A percentile compares a stretch with the other conserved stretches of the same genome.
Evolutionary conservation across 192 early-diverging fungal genomes (phyloP).

Genomic region (Mortierella alpina): DNA sequence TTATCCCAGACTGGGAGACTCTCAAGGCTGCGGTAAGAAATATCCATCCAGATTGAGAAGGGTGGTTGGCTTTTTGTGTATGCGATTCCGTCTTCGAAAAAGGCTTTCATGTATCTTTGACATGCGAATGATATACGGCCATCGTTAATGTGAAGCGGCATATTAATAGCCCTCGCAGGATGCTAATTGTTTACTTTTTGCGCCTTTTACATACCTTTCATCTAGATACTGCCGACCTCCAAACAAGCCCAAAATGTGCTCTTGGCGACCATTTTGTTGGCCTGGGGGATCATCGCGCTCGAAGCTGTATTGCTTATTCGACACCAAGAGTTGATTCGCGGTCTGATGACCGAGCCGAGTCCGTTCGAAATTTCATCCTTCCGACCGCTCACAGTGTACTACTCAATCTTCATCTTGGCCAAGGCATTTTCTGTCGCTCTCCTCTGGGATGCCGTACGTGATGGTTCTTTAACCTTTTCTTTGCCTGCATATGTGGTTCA

Average conservation of each 20-base stretch:
- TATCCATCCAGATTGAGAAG: not conserved
- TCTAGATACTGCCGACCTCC: conserved; percentile 33
- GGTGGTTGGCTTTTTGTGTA: not conserved
- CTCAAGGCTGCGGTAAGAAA: conserved; percentile 26
- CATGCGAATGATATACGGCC: not conserved
- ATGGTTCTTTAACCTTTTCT: not conserved
- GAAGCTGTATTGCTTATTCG: conserved; percentile 29
- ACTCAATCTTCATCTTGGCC: conserved; percentile 39
- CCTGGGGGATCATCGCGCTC: conserved; percentile 25
- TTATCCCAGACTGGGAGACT: conserved; percentile 20
- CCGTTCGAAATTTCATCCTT: conserved; percentile 41
- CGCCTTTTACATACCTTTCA: not conserved
- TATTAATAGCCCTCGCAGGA: no score
- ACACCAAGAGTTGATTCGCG: conserved; percentile 9
- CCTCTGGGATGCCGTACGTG: conserved; percentile 48
- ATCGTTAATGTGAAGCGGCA: not conserved
- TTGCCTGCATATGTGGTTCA: not conserved
- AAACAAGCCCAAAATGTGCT: conserved; percentile 24
- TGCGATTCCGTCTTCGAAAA: no score
- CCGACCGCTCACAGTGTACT: conserved; percentile 34
- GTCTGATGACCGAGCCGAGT: not conserved
- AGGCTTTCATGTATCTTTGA: not conserved
- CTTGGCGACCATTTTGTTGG: conserved; percentile 18
- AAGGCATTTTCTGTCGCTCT: conserved; percentile 39
- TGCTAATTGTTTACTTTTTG: not conserved